Evolutionary conservation across 441 rosid species (phyloP), one percentile per base, ranked within the genome.

Genomic region (Manihot esculenta): DNA sequence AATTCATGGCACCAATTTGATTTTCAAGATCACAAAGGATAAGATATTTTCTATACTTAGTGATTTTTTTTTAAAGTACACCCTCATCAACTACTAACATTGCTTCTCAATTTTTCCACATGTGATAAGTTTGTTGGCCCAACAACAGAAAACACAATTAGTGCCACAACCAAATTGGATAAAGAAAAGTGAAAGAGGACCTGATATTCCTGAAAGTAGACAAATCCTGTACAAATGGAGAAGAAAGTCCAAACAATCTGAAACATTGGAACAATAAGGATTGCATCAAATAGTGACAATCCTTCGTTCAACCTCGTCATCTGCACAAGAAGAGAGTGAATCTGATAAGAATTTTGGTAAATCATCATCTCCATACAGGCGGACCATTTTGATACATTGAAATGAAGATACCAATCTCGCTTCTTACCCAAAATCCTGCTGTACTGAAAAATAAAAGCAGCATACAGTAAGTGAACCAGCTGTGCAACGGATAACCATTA

Each of bases 191-290:
- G 51, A 48, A 33, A 58, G 68, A 72, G 55, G 33, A 93, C 99
- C 97, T 94, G 97, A 85, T 88, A 94, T 82, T 94, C 99, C 80
- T 94, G 99, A 81, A 94, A 94, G 85, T 92, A 94, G 60, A 94
- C 74, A 81, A 92, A 92, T 86, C 97, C 99, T 77, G 99, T 94
- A 88, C 92, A 92, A 44, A 94, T 94, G 75, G 99, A 94, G 81
- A 94, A 92, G 87, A 92, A 94, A 67, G 99, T 92, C 99, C 99
- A 94, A 69, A 91, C 97, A 81, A 94, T 94, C 83, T 94, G 98
- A 84, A 94, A 94, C 99, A 94, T 94, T 7, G 99, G 99, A 83
- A 94, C 99, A 66, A 94, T 94, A 60, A 92, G 93, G 76, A 94
- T 92, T 71, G 99, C 99, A 80, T 94, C 99, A 56, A 88, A 94